Percentiles rank a stretch among this genome's conserved stretches.
These are phyloP conservation scores for Chlorella sp. DNA, from an alignment of 139 green algal genomes.

Conservation along the genomic window DNA sequence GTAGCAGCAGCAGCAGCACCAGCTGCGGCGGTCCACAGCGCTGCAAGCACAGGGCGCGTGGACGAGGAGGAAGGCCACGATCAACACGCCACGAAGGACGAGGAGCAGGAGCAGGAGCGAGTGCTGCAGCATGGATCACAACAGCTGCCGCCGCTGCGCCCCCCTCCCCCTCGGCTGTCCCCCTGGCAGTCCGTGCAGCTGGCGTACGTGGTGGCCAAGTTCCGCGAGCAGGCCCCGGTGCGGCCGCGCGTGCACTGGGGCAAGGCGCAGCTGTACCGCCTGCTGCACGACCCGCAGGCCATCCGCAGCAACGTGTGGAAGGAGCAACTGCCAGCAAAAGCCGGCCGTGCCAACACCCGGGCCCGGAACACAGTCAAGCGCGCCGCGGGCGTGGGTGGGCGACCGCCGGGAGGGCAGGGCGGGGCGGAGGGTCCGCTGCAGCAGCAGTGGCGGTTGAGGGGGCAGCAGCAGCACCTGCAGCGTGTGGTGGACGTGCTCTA, in stretches of 20 bases:
- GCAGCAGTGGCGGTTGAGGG: no score
- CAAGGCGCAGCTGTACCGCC: background rate
- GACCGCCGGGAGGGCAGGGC: no score
- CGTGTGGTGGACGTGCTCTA: background rate
- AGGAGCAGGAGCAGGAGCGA: background rate
- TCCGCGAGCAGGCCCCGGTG: background rate
- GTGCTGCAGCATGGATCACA: background rate
- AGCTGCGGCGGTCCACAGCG: no score
- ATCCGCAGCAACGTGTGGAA: background rate
- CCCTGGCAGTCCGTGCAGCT: background rate
- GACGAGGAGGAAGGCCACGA: no score
- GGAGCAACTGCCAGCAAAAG: background rate
- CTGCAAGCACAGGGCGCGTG: no score
- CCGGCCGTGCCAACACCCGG: background rate
- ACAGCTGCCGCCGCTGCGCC: background rate
- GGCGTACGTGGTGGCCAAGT: background rate
- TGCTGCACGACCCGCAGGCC: background rate
- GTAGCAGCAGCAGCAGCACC: no score
- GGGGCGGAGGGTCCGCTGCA: no score
- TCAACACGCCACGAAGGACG: no score
- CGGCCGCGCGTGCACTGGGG: background rate
- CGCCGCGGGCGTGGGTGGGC: background rate
- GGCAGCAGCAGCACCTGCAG: background rate
- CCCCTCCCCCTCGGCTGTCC: background rate
- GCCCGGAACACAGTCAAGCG: background rate